Percentiles rank a stretch among this genome's conserved stretches.
Evolutionary conservation across 352 stramenopile species (phyloP).

Genomic region (Phytopythium delawarense): DNA sequence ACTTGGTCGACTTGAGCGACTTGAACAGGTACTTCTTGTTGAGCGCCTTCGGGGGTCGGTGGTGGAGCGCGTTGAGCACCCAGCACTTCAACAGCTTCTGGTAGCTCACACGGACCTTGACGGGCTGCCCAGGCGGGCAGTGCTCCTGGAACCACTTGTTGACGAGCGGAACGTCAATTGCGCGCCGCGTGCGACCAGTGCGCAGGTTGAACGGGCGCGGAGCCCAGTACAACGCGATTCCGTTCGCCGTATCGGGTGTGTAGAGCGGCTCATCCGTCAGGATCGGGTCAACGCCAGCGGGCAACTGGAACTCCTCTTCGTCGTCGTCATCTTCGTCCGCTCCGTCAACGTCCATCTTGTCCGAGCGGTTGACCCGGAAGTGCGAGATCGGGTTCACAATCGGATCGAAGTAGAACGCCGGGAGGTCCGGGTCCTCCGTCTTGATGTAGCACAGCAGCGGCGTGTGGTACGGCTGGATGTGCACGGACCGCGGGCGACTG

Average conservation of each 20-base stretch:
- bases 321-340: conserved; percentile 71
- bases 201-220: conserved; percentile 97
- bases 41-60: conserved; percentile 90
- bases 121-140: conserved; percentile 96
- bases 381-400: conserved; percentile 98
- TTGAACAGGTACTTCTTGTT: conserved; percentile 99
- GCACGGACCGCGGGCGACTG: conserved; percentile 93
- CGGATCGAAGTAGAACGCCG: conserved; percentile 96
- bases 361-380: conserved; percentile 79
- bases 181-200: conserved; percentile 93
- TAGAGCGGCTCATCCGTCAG: conserved; percentile 93
- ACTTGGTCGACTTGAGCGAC: conserved; percentile 99
- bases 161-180: conserved; percentile 98
- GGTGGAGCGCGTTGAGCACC: conserved; percentile 98
- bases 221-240: conserved; percentile 98
- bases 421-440: conserved; percentile 92
- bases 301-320: conserved; percentile 88
- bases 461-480: conserved; percentile 95
- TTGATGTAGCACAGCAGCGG: conserved; percentile 97
- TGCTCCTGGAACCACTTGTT: conserved; percentile 99
- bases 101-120: conserved; percentile 99
- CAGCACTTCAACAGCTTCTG: conserved; percentile 99
- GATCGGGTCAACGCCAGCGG: conserved; percentile 87
- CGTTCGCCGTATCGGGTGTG: conserved; percentile 93
- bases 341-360: conserved; percentile 42